Evolutionary conservation across 2,329 filamentous ascomycete genomes (phyloP).

Genomic region (Aspergillus caelatus): DNA sequence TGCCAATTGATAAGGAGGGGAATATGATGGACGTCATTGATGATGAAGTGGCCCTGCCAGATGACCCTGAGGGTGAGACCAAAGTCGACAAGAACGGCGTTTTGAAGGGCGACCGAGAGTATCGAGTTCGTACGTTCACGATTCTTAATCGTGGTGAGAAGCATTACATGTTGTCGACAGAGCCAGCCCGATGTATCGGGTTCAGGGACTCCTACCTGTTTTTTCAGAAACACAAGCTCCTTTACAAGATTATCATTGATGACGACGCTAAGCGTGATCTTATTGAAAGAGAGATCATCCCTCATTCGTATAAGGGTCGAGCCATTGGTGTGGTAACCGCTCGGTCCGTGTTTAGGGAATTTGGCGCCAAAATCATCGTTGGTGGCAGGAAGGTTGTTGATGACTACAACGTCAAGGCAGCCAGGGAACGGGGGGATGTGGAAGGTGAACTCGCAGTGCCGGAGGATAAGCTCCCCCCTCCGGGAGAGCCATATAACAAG

Average conservation of each 20-base stretch:
- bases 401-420: slow-evolving; percentile 82
- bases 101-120: slow-evolving; percentile 81
- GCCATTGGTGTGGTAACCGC: slow-evolving; percentile 97
- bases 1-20: slow-evolving; percentile 90
- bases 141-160: slow-evolving; percentile 80
- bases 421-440: slow-evolving; percentile 73
- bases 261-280: slow-evolving; percentile 97
- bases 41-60: slow-evolving; percentile 87
- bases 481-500: slow-evolving; percentile 92
- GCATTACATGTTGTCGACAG: slow-evolving; percentile 97
- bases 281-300: slow-evolving; percentile 93
- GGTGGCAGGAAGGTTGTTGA: slow-evolving; percentile 84
- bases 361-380: slow-evolving; percentile 90
- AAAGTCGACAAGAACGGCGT: slow-evolving; percentile 92
- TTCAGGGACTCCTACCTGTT: slow-evolving; percentile 98
- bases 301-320: slow-evolving; percentile 96
- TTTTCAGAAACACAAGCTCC: slow-evolving; percentile 95
- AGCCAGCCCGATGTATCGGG: slow-evolving; percentile 92
- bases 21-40: slow-evolving; percentile 87
- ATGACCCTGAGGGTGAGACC: slow-evolving; percentile 83
- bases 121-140: slow-evolving; percentile 93
- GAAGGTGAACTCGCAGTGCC: slow-evolving; percentile 93
- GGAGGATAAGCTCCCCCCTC: slow-evolving; percentile 73
- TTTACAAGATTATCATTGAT: slow-evolving; percentile 97
- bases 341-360: slow-evolving; percentile 94